These are phyloP conservation scores for Pseudopyrenochaeta lycopersici DNA, from an alignment of 2,329 filamentous ascomycete genomes.

Conservation along the genomic window DNA sequence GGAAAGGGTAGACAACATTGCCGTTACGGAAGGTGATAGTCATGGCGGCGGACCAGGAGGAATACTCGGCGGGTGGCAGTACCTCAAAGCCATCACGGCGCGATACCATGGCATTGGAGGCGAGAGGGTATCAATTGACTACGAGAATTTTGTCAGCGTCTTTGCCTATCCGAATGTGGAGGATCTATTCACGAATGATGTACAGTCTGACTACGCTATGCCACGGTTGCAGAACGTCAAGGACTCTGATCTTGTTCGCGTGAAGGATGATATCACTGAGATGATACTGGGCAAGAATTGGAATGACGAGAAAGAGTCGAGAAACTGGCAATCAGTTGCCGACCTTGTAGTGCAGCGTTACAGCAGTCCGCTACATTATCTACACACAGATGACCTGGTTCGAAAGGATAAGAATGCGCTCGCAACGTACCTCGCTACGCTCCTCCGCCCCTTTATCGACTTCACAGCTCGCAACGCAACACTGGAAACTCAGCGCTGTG, in stretches of 20 bases:
- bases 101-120: constrained; percentile 57
- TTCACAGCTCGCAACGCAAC: constrained; percentile 45
- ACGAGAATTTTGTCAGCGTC: constrained; percentile 59
- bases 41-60: background rate
- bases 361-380: constrained; percentile 60
- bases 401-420: constrained; percentile 29
- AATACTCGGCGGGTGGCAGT: constrained; percentile 35
- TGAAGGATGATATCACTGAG: constrained; percentile 56
- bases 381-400: constrained; percentile 27
- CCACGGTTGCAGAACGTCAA: constrained; percentile 52
- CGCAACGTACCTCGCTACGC: constrained; percentile 31
- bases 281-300: constrained; percentile 50
- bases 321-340: constrained; percentile 72
- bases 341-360: constrained; percentile 74
- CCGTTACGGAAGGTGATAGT: constrained; percentile 1
- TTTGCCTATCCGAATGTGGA: constrained; percentile 54
- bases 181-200: constrained; percentile 48
- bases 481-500: constrained; percentile 58
- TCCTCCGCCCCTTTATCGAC: constrained; percentile 53
- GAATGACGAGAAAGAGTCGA: constrained; percentile 5
- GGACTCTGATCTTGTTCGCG: constrained; percentile 43
- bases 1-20: constrained; percentile 19
- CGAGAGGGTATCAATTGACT: constrained; percentile 56
- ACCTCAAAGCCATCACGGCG: constrained; percentile 52
- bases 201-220: constrained; percentile 38